Evolutionary conservation across 2,329 filamentous ascomycete genomes (phyloP), one percentile per base, ranked within the genome.

Genomic region (Cytospora piceae): DNA sequence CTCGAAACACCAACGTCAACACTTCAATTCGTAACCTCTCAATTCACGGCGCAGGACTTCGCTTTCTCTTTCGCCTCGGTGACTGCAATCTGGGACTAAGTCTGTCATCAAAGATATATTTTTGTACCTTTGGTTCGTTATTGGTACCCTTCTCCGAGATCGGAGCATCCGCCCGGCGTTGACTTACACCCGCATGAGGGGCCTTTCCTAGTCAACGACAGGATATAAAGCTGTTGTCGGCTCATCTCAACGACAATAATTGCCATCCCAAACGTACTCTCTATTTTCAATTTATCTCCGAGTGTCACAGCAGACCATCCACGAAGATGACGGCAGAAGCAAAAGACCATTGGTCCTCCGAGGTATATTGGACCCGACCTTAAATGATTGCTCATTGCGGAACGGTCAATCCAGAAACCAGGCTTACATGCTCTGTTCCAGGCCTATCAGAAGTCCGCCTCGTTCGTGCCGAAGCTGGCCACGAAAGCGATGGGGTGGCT

Each of bases 401-500:
- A 7, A 14, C 4, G 4, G 20, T 46, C 56, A 14, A 57, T n/a
- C 58, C 59, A 57, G 17, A 51, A 69, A 32, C 70, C 70, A 27
- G 34, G 69, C 66, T 70, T 70, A 72, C 68, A 72, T 29, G 14
- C 37, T 39, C 31, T 14, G 55, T 2, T 15, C 14, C 67, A 87
- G 84, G 82, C 82, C 37, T 90, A 90, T 72, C 83, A 87, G 67
- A 78, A 83, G 65, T 83, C 86, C 2, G 87, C 87, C 9, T 83
- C 85, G 0, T 90, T 90, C 70, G 87, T 90, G 11, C 87, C 87
- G 4, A 85, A 87, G 71, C 77, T 90, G 12, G 83, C 87, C 0
- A 80, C 79, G 20, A 88, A 86, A 66, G 79, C 90, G 6, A 71
- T 88, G 14, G 74, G 79, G 55, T 89, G 85, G 82, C 78, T 90